Percentiles rank a stretch among this genome's conserved stretches.
phyloP scores from a whole-genome alignment of 371 early-diverging fungal species.

The Conidiobolus incongruus region DNA sequence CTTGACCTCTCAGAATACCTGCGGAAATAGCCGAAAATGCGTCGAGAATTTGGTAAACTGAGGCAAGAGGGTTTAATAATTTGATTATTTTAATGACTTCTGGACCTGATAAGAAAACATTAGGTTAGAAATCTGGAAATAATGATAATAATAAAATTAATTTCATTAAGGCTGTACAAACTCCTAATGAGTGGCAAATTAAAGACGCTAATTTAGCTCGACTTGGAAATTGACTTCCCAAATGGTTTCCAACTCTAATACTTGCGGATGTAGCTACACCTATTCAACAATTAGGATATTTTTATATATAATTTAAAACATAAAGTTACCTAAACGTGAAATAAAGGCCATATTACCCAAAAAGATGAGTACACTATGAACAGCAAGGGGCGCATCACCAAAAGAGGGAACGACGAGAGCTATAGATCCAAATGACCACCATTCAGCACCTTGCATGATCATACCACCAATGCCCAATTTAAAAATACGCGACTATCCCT shows the following conservation, averaged over 20 bases:
- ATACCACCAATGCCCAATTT: slow-evolving; percentile 44
- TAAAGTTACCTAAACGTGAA: too few relatives aligned
- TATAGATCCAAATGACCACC: too few relatives aligned
- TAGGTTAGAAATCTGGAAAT: too few relatives aligned
- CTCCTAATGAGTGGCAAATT: too few relatives aligned
- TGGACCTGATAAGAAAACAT: slow-evolving; percentile 38
- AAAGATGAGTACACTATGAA: too few relatives aligned
- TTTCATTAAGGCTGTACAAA: too few relatives aligned
- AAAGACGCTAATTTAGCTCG: slow-evolving; percentile 18
- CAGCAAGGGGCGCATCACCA: slow-evolving; percentile 54
- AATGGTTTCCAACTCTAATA: slow-evolving; percentile 54
- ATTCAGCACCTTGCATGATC: slow-evolving; percentile 45
- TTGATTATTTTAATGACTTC: slow-evolving; percentile 43
- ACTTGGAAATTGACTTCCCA: slow-evolving; percentile 21
- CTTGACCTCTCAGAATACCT: slow-evolving; percentile 48
- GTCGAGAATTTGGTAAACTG: slow-evolving; percentile 38
- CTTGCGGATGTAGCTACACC: slow-evolving; percentile 45
- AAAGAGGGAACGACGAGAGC: slow-evolving; percentile 55
- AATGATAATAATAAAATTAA: too few relatives aligned
- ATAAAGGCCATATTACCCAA: too few relatives aligned
- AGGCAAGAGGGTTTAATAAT: slow-evolving; percentile 43
- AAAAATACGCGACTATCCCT: slow-evolving; percentile 33
- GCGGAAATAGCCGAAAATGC: slow-evolving; percentile 9
- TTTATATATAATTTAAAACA: too few relatives aligned
- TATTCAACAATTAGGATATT: too few relatives aligned